A percentile compares a stretch with the other conserved stretches of the same genome.
Evolutionary conservation across 2,329 filamentous ascomycete genomes (phyloP).

Genomic region (Fusarium virguliforme): DNA sequence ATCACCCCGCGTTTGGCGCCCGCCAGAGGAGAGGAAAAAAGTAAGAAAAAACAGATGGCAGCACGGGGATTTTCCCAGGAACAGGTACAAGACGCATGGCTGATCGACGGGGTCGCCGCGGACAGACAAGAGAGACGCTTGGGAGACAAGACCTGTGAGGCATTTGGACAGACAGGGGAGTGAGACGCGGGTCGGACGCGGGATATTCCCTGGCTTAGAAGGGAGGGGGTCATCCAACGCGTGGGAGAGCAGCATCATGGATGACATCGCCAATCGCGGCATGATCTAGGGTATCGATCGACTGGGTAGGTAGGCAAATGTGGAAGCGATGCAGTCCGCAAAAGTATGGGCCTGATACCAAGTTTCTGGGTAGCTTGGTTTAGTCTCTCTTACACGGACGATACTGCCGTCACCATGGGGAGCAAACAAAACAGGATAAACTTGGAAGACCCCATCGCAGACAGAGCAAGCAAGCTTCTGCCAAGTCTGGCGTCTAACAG

Average conservation of each 20-base stretch:
- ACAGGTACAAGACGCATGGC: conserved; percentile 21
- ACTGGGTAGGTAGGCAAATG: conserved; percentile 1
- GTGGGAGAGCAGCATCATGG: conserved; percentile 39
- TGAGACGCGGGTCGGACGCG: conserved; percentile 38
- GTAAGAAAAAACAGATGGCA: conserved; percentile 34
- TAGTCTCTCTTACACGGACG: conserved; percentile 31
- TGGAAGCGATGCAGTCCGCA: conserved; percentile 2
- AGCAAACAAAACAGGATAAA: conserved; percentile 22
- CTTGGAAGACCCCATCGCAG: conserved; percentile 31
- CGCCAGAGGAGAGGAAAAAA: conserved; percentile 33
- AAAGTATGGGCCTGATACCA: conserved; percentile 21
- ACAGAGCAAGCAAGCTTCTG: conserved; percentile 30
- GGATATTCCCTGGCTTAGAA: conserved; percentile 42
- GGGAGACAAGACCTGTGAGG: conserved; percentile 28
- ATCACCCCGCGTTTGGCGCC: conserved; percentile 51
- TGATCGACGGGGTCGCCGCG: conserved; percentile 20
- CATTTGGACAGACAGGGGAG: conserved; percentile 33
- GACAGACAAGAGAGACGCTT: not conserved
- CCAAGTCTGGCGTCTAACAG: conserved; percentile 34
- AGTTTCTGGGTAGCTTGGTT: conserved; percentile 12
- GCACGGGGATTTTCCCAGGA: conserved; percentile 38
- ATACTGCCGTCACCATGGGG: conserved; percentile 28
- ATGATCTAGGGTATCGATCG: conserved; percentile 43
- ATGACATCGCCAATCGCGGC: conserved; percentile 49
- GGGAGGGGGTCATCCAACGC: conserved; percentile 21